phyloP scores from a whole-genome alignment of 108 stramenopile genomes.

The Phaeodactylum tricornutum region DNA sequence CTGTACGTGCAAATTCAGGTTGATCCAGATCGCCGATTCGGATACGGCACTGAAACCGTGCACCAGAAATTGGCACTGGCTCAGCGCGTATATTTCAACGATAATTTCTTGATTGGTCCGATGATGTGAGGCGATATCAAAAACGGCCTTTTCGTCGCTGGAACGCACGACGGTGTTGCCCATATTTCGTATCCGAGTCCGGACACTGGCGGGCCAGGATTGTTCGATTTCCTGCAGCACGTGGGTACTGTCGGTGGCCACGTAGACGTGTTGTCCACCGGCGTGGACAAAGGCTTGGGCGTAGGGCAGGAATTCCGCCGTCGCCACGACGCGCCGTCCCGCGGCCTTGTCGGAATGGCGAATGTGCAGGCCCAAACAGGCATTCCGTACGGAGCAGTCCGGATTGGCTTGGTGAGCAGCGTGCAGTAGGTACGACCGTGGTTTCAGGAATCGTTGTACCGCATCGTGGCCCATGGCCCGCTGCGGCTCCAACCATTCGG shows the following conservation, averaged over 20 bases:
- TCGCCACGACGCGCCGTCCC: conserved; percentile 25
- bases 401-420: conserved; percentile 28
- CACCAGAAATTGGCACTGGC: conserved; percentile 37
- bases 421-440: conserved; percentile 18
- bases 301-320: conserved; percentile 32
- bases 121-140: conserved; percentile 40
- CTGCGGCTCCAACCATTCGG: conserved; percentile 36
- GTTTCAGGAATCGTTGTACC: conserved; percentile 21
- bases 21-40: conserved; percentile 42
- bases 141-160: conserved; percentile 24
- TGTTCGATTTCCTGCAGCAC: conserved; percentile 29
- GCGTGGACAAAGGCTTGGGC: conserved; percentile 26
- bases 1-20: conserved; percentile 21
- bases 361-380: conserved; percentile 39
- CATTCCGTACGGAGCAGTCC: conserved; percentile 17
- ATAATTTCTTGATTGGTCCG: conserved; percentile 38
- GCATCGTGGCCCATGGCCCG: conserved; percentile 20
- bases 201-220: conserved; percentile 27
- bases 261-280: conserved; percentile 34
- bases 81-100: conserved; percentile 34
- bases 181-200: conserved; percentile 20
- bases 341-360: conserved; percentile 63
- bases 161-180: conserved; percentile 23
- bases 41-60: conserved; percentile 48
- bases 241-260: conserved; percentile 40